These are phyloP conservation scores for Casaregolazyma lundiana DNA, from an alignment of 1,139 yeast genomes.

Conservation along the genomic window DNA sequence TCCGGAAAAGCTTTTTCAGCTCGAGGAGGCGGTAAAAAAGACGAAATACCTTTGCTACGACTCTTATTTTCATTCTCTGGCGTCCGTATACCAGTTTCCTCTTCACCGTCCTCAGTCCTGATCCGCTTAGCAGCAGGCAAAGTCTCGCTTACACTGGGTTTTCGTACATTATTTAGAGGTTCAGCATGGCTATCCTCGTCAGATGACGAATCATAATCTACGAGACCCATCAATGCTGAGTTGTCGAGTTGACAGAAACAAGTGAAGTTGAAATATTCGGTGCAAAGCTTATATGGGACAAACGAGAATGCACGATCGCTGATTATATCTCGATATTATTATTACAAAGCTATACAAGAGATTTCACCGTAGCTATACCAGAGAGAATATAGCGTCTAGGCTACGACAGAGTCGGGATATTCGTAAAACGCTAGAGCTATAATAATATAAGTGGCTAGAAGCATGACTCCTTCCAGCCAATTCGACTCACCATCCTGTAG, in stretches of 20 bases:
- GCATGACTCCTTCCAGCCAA: slow-evolving; percentile 95
- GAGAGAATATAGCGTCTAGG: background rate
- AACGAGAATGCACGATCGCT: background rate
- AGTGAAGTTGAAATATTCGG: background rate
- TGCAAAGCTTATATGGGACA: background rate
- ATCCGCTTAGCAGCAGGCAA: slow-evolving; percentile 8
- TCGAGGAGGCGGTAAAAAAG: background rate
- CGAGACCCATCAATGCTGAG: background rate
- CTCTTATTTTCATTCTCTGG: background rate
- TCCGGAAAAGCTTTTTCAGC: background rate
- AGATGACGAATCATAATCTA: background rate
- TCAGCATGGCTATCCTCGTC: background rate
- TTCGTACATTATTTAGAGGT: background rate
- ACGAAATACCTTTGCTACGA: background rate
- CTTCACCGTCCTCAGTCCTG: background rate
- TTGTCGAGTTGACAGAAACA: background rate
- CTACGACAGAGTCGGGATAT: slow-evolving; percentile 51
- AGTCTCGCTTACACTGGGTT: background rate
- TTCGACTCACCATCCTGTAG: slow-evolving; percentile 92
- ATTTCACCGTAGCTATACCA: no score
- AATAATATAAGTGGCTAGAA: slow-evolving; percentile 77
- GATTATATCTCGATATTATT: background rate
- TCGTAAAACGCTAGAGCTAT: slow-evolving; percentile 85
- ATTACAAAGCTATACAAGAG: no score
- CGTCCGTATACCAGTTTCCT: background rate